These are phyloP conservation scores for Cryphonectria nitschkei DNA, from an alignment of 2,329 filamentous ascomycete genomes.

Conservation along the genomic window DNA sequence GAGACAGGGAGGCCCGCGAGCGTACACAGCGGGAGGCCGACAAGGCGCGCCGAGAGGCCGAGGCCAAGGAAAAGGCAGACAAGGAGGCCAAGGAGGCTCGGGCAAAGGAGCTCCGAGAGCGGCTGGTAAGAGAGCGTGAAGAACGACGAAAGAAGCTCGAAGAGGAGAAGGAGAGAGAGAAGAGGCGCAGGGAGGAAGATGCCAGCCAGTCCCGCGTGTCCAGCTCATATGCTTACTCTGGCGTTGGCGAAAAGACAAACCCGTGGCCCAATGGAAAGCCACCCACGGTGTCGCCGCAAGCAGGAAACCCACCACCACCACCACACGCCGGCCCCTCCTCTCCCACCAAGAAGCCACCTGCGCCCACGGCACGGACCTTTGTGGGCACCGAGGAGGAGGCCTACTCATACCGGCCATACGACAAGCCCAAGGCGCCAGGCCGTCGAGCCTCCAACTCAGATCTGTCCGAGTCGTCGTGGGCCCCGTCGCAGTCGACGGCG, in stretches of 20 bases:
- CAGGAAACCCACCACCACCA: slow-evolving; percentile 35
- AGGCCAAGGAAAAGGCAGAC: slow-evolving; percentile 38
- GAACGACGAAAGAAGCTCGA: slow-evolving; percentile 34
- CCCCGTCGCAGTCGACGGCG: slow-evolving; percentile 80
- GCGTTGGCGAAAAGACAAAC: slow-evolving; percentile 70
- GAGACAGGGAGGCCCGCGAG: slow-evolving; percentile 59
- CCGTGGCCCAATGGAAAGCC: slow-evolving; percentile 69
- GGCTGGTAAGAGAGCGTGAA: slow-evolving; percentile 27
- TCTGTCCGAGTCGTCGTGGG: slow-evolving; percentile 84
- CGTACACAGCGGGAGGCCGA: slow-evolving; percentile 41
- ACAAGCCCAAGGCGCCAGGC: slow-evolving; percentile 61
- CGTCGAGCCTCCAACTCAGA: slow-evolving; percentile 71
- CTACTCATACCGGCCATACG: slow-evolving; percentile 78
- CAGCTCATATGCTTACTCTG: slow-evolving; percentile 64
- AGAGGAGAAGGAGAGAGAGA: slow-evolving; percentile 39
- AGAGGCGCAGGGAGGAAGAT: slow-evolving; percentile 37
- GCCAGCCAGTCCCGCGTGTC: slow-evolving; percentile 45
- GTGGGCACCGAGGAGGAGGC: slow-evolving; percentile 66
- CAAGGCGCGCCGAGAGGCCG: slow-evolving; percentile 33
- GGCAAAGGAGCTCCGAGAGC: slow-evolving; percentile 42
- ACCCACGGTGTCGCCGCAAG: slow-evolving; percentile 39
- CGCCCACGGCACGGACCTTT: slow-evolving; percentile 60
- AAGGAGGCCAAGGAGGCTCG: slow-evolving; percentile 43
- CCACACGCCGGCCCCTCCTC: slow-evolving; percentile 38
- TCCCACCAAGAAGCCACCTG: slow-evolving; percentile 45